Percentiles rank a stretch among this genome's conserved stretches.
These are phyloP conservation scores for Hansenula sp. DNA, from an alignment of 1,139 yeast species.

Conservation along the genomic window DNA sequence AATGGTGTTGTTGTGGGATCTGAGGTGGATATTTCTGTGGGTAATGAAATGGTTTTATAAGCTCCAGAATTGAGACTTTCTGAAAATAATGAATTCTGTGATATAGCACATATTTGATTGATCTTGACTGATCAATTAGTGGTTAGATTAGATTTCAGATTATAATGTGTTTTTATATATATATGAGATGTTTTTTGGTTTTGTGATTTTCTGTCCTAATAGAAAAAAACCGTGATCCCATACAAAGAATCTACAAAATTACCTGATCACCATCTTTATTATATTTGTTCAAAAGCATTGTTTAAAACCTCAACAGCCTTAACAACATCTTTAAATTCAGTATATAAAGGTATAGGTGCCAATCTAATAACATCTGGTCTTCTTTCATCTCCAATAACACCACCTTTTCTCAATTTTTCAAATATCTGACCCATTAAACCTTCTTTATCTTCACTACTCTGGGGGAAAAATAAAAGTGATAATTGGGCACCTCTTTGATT, in stretches of 20 bases:
- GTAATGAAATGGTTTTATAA: background rate
- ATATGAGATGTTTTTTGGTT: too few species aligned
- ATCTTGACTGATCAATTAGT: too few species aligned
- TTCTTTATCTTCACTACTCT: constrained; percentile 24
- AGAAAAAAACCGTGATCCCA: too few species aligned
- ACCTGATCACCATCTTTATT: too few species aligned
- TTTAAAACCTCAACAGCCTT: constrained; percentile 43
- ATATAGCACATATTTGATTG: background rate
- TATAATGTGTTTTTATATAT: too few species aligned
- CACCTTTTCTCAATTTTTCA: constrained; percentile 42
- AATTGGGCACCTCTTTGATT: constrained; percentile 76
- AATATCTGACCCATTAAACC: constrained; percentile 65
- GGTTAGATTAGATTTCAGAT: too few species aligned
- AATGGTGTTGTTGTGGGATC: background rate
- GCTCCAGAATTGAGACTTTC: background rate
- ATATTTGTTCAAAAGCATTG: constrained; percentile 27
- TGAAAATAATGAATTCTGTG: background rate
- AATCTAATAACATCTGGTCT: constrained; percentile 82
- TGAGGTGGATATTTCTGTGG: too few species aligned
- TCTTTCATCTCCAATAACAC: constrained; percentile 82
- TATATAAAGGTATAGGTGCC: constrained; percentile 83
- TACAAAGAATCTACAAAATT: too few species aligned
- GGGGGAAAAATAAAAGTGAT: constrained; percentile 63
- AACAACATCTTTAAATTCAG: constrained; percentile 63
- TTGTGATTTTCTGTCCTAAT: too few species aligned